A percentile compares a stretch with the other conserved stretches of the same genome.
Evolutionary conservation across 441 rosid genomes (phyloP).

Genomic region (Euphorbia celastroides): DNA sequence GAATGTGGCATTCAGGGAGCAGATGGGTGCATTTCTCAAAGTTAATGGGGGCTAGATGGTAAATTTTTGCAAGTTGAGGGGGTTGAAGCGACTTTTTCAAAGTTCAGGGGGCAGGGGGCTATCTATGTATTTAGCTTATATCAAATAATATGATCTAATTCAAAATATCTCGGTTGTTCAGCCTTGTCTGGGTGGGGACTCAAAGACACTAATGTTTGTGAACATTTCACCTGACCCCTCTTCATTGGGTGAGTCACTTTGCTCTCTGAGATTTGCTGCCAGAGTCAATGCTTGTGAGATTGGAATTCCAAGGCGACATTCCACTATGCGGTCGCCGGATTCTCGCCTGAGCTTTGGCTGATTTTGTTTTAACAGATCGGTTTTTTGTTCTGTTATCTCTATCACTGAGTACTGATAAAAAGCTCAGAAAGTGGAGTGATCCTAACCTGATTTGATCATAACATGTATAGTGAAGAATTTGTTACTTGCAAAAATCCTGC

Average conservation of each 20-base stretch:
- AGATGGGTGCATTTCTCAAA: too few species aligned
- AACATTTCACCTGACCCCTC: conserved; percentile 81
- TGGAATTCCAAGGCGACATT: conserved; percentile 82
- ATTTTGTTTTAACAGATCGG: background rate
- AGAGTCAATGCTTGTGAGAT: conserved; percentile 98
- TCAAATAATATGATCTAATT: background rate
- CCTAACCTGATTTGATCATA: conserved; percentile 41
- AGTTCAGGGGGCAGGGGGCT: too few species aligned
- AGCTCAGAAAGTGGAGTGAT: conserved; percentile 26
- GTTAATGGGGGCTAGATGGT: too few species aligned
- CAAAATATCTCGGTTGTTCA: conserved; percentile 29
- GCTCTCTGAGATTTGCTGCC: conserved; percentile 97
- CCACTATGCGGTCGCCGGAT: conserved; percentile 45
- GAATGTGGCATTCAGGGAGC: too few species aligned
- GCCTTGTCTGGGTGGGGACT: conserved; percentile 98
- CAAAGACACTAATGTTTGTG: conserved; percentile 94
- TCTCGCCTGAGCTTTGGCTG: conserved; percentile 66
- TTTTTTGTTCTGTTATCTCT: conserved; percentile 23
- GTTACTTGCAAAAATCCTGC: conserved; percentile 10
- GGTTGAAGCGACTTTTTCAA: too few species aligned
- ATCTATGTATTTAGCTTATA: background rate
- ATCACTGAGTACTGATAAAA: conserved; percentile 15
- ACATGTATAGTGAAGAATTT: conserved; percentile 37
- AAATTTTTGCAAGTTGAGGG: too few species aligned
- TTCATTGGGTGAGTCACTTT: conserved; percentile 80